phyloP scores from a whole-genome alignment of 345 rosid genomes.

The Leavenworthia alabamica region DNA sequence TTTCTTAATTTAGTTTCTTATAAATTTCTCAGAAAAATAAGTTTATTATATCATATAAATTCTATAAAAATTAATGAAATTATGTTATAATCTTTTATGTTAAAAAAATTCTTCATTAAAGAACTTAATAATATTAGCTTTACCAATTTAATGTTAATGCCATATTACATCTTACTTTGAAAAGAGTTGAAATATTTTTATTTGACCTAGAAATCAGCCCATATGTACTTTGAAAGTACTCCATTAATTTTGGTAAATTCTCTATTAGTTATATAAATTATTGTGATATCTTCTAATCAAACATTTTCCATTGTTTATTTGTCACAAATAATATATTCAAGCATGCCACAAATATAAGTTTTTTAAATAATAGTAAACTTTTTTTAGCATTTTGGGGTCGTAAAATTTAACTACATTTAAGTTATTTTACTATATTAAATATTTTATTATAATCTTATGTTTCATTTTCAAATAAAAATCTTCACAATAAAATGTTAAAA shows the following conservation, averaged over 20 bases:
- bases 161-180: not conserved
- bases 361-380: not conserved
- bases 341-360: too few relatives aligned
- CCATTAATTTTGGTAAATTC: not conserved
- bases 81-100: not conserved
- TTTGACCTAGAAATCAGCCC: not conserved
- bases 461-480: not conserved
- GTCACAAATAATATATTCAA: too few relatives aligned
- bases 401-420: not conserved
- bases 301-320: too few relatives aligned
- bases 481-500: not conserved
- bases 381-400: not conserved
- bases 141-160: not conserved
- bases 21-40: not conserved
- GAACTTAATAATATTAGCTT: not conserved
- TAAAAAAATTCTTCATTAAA: not conserved
- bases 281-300: too few relatives aligned
- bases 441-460: not conserved
- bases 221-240: not conserved
- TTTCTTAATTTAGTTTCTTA: not conserved
- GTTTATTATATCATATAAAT: not conserved
- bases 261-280: too few relatives aligned
- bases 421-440: not conserved
- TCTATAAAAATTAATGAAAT: not conserved
- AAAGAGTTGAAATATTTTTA: not conserved